Conservation (phyloP, 2,329 filamentous ascomycete genomes). For the Cladophialophora exuberans region DNA sequence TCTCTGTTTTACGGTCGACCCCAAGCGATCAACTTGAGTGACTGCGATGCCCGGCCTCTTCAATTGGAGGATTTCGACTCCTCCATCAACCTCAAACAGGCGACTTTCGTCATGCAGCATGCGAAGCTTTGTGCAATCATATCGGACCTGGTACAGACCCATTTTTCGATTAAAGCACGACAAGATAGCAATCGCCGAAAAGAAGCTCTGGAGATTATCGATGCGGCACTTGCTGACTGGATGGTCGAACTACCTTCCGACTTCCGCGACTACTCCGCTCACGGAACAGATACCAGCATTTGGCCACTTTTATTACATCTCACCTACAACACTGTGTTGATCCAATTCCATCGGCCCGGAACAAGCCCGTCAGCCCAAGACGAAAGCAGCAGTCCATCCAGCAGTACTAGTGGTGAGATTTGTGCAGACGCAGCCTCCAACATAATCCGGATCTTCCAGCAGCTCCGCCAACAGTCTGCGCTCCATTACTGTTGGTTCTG, state of each 20-base stretch:
- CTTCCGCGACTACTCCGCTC: not conserved
- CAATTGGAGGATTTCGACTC: not conserved
- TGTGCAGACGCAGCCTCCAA: too few species aligned
- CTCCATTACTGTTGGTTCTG: too few species aligned
- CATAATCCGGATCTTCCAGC: too few species aligned
- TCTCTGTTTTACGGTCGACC: constrained; percentile 12
- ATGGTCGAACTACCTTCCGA: not conserved
- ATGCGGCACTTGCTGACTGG: not conserved
- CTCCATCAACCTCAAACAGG: not conserved
- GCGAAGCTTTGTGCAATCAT: not conserved
- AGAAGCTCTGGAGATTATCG: not conserved
- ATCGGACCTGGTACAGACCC: not conserved
- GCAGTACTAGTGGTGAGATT: too few species aligned
- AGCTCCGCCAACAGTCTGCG: too few species aligned
- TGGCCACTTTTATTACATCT: not conserved
- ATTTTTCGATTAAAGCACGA: not conserved
- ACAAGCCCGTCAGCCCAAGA: too few species aligned
- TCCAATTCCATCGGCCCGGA: not conserved
- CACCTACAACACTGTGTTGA: not conserved
- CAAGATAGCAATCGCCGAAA: not conserved
- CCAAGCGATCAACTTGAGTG: constrained; percentile 1
- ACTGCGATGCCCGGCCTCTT: constrained; percentile 8
- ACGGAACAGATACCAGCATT: not conserved
- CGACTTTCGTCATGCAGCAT: not conserved
- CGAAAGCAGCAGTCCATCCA: too few species aligned